These are phyloP conservation scores for Pichia eremophila DNA, from an alignment of 805 yeast species.

Conservation along the genomic window DNA sequence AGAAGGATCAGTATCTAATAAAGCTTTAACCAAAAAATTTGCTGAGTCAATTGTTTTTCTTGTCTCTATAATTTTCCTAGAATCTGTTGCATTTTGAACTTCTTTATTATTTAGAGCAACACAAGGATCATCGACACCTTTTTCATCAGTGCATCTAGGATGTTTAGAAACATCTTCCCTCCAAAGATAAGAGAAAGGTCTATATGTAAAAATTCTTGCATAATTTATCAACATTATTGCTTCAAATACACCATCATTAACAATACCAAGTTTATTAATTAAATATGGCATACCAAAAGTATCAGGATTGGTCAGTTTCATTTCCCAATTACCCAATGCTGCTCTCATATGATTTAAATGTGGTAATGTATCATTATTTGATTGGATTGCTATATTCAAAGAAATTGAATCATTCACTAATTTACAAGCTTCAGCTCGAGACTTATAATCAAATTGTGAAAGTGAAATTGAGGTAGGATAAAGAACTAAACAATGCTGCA, in stretches of 20 bases:
- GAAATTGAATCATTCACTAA: conserved; percentile 42
- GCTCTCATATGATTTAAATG: conserved; percentile 34
- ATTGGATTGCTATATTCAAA: conserved; percentile 36
- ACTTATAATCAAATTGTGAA: conserved; percentile 35
- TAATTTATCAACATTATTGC: conserved; percentile 38
- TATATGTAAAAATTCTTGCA: conserved; percentile 45
- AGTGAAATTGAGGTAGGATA: conserved; percentile 32
- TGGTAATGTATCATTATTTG: conserved; percentile 29
- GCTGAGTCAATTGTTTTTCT: conserved; percentile 48
- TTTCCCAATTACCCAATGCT: conserved; percentile 41
- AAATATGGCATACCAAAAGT: conserved; percentile 33
- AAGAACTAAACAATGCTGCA: conserved; percentile 26
- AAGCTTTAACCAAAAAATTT: conserved; percentile 35
- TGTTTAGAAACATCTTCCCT: conserved; percentile 36
- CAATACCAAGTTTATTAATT: conserved; percentile 33
- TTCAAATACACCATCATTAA: conserved; percentile 48
- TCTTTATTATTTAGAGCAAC: conserved; percentile 25
- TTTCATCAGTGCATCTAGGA: conserved; percentile 29
- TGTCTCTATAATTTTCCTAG: conserved; percentile 41
- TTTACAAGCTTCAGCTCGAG: conserved; percentile 37
- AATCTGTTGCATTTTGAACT: conserved; percentile 21
- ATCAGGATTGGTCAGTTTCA: conserved; percentile 36
- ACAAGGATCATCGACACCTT: conserved; percentile 22
- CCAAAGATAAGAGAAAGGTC: conserved; percentile 47
- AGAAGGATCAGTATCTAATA: conserved; percentile 39